Evolutionary conservation across 176 grass and related monocot species (phyloP).

Genomic region (Carex parvula): DNA sequence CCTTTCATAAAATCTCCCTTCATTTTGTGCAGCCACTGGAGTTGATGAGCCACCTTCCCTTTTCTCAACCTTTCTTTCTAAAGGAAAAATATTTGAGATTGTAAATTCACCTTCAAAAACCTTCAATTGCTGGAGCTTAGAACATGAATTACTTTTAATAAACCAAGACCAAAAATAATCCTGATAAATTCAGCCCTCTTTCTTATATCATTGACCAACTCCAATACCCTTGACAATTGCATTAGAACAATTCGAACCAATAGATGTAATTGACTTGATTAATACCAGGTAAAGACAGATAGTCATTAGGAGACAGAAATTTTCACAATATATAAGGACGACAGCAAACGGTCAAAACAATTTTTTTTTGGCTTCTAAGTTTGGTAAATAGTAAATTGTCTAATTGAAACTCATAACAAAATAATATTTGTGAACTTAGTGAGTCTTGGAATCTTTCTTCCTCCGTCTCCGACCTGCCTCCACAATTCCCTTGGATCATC

Average conservation of each 20-base stretch:
- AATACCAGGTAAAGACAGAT: neutral
- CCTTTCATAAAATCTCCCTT: constrained; percentile 30
- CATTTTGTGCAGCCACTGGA: constrained; percentile 61
- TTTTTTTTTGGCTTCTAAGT: neutral
- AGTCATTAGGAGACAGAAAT: neutral
- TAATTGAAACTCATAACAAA: neutral
- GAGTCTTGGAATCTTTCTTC: too few species aligned
- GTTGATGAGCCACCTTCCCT: constrained; percentile 45
- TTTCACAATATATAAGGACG: neutral
- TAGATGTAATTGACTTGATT: neutral
- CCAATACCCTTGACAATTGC: neutral
- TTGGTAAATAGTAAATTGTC: too few species aligned
- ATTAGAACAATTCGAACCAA: neutral
- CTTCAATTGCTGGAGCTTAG: neutral
- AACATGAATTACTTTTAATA: neutral
- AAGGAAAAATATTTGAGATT: neutral
- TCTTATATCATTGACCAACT: neutral
- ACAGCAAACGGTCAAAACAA: neutral
- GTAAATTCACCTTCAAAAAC: neutral
- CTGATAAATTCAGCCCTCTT: neutral
- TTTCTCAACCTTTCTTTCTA: neutral
- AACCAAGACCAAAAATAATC: neutral
- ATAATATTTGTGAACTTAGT: constrained; percentile 37
- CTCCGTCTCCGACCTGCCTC: too few species aligned
- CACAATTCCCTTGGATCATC: too few species aligned